Base-by-base conservation (phyloP, 768 basidiomycete genomes). In the Mycena vulgaris region DNA sequence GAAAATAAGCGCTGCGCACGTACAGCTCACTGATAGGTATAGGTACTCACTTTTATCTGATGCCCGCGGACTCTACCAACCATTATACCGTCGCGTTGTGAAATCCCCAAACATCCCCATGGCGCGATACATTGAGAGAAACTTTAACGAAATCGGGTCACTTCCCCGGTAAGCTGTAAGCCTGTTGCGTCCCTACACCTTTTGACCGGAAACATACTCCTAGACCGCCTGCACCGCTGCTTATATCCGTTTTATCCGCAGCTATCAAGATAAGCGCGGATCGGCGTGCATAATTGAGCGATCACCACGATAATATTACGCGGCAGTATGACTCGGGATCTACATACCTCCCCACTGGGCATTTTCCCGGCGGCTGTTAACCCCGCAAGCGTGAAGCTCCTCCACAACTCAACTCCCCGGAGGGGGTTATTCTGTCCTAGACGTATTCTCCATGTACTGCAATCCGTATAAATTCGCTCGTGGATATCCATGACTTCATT, bases 311-410 rank as follows among this genome's bases (percentile, higher is more conserved):
- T 39, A 48, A 40, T 58, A 39, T 49, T 6, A 23, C 56, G 27
- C 28, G 31, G 48, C 33, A 45, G 6, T 17, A 35, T 62, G 52
- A 48, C 42, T 56, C 67, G 40, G 31, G 23, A 53, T 39, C 35
- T 61, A 25, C 51, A 40, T 49, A 25, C 51, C 51, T 49, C 48
- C 48, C 13, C 28, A 27, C 39, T 51, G 53, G 48, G 33, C 9
- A 27, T 65, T 60, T 45, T 27, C 19, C 63, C 58, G 39, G n/a
- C n/a, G 49, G 48, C 63, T 64, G 68, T 64, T 69, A 53, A 25
- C 33, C 39, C 40, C 27, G 28, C 16, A 49, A 23, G 57, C 64
- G 60, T 69, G 68, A 55, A 59, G 19, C 51, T 45, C 42, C 42
- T n/a, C 3, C 5, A 45, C 21, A 45, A 45, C 19, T 23, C 42